Evolutionary conservation across 2,329 filamentous ascomycete genomes (phyloP), one percentile per base, ranked within the genome.

Genomic region (Diaporthe eres): DNA sequence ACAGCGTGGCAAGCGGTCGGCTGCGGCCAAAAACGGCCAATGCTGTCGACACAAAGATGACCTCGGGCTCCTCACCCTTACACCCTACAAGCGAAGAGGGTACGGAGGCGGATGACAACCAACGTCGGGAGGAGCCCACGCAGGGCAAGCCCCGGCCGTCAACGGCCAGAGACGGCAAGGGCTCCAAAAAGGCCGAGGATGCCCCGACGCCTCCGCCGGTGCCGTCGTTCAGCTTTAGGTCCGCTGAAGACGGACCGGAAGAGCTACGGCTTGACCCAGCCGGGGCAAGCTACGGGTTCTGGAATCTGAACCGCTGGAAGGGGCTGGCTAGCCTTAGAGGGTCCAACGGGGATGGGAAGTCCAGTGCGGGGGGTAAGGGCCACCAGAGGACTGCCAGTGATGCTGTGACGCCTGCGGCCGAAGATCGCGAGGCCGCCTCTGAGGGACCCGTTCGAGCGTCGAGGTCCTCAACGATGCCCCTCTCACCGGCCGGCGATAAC

Each of bases 281-380:
- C 34, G 87, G 85, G 1, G 83, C 85, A 7, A 85, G 83, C 65
- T 86, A 85, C 65, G 85, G 86, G 13, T 92, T 92, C 80, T 92
- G 90, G 90, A 91, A 90, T 76, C 80, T 90, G 28, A 87, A 86
- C 49, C 85, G 88, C 31, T 92, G 90, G 90, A 86, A 85, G 70
- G 84, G 85, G 7, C 83, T 87, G 4, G 81, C 86, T 4, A 81
- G 82, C 0, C 79, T 85, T 19, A 82, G 81, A 72, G 79, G 82
- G 71, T 80, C 81, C 19, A 39, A n/a, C 22, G 61, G 68, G 28
- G 71, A 74, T 34, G 47, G 60, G 13, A 53, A 53, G 57, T 31
- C 71, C 47, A 42, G 15, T 9, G 42, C 28, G 7, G 74, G 57
- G 42, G 17, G 9, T 1, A 77, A 77, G 74, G 67, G 68, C 34